Evolutionary conservation across 768 basidiomycete species (phyloP), one percentile per base, ranked within the genome.

Genomic region (Psilocybe cyanescens): DNA sequence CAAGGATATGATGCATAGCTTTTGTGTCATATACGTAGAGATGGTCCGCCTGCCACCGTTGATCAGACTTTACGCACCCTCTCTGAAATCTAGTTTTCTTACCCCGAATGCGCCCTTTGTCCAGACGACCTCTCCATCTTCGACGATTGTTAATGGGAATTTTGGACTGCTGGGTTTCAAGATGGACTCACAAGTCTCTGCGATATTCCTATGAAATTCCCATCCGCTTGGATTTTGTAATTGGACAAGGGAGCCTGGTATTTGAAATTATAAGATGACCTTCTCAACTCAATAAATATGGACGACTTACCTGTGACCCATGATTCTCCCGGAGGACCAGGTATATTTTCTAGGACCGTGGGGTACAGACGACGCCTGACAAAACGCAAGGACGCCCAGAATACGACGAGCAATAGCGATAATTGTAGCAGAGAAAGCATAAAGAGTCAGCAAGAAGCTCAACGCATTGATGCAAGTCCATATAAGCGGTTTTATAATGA

Each of bases 11-110:
- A 59, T 82, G 74, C 51, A 84, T 60, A 0, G 82, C 83, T 46
- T 74, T 75, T 0, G 81, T 79, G 58, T 84, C 83, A 55, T 68
- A 82, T 2, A 79, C 71, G 55, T 77, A 78, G 9, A 84, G 70
- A 4, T n/a, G 7, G 31, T 46, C 48, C 17, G 41, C 9, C 71
- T 67, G 44, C 7, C 63, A 51, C 19, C 19, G 19, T 1, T 19
- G 19, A 19, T 19, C 19, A 19, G 19, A 19, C 19, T 19, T 19
- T 19, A 19, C 19, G 19, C 19, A 19, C 19, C 19, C 19, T 19
- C 19, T 19, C 19, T 19, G 19, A 19, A 19, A 19, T 19, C 19
- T 19, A 19, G 19, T 19, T 19, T 19, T 19, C 19, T 19, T 19
- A 19, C 19, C 19, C 19, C 19, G 19, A 19, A 19, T 70, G 68